Evolutionary conservation across 371 early-diverging fungal genomes (phyloP), one percentile per base, ranked within the genome.

Genomic region (Syncephalis fuscata): DNA sequence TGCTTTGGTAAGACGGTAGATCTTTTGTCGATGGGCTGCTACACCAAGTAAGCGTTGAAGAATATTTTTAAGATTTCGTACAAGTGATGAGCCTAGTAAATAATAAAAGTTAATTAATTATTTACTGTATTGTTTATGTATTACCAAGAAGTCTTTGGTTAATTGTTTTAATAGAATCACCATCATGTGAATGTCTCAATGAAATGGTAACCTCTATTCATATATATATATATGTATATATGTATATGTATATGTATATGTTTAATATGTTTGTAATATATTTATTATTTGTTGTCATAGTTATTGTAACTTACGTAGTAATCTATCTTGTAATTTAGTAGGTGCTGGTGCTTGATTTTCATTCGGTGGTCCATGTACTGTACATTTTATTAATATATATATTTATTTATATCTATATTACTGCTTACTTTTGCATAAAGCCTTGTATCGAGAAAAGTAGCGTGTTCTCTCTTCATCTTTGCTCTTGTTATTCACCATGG

Each of bases 261-360:
- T n/a, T n/a, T n/a, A n/a, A n/a, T n/a, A n/a, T n/a, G n/a, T n/a
- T n/a, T n/a, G n/a, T n/a, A n/a, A n/a, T n/a, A n/a, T n/a, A n/a
- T n/a, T n/a, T n/a, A n/a, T n/a, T n/a, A n/a, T n/a, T n/a, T n/a
- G n/a, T n/a, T n/a, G n/a, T n/a, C n/a, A n/a, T n/a, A n/a, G 7
- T 10, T 23, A 8, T 5, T 27, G 25, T 26, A 14, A 21, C 53
- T 57, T 54, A 64, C 63, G 48, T 19, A 81, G 45, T 25, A 85
- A 60, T 11, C 82, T 67, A 56, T 85, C 75, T 49, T 78, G 81
- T 26, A 82, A 51, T 1, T 62, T 50, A 2, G 61, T 67, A 8
- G 71, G 65, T 20, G 64, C 59, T 2, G 60, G 49, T n/a, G 66
- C 63, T 20, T 62, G 57, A 14, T 44, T 55, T 9, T 56, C 53